A percentile compares a stretch with the other conserved stretches of the same genome.
phyloP scores from a whole-genome alignment of 495 filamentous ascomycete genomes.

The Daldinia vernicosa region DNA sequence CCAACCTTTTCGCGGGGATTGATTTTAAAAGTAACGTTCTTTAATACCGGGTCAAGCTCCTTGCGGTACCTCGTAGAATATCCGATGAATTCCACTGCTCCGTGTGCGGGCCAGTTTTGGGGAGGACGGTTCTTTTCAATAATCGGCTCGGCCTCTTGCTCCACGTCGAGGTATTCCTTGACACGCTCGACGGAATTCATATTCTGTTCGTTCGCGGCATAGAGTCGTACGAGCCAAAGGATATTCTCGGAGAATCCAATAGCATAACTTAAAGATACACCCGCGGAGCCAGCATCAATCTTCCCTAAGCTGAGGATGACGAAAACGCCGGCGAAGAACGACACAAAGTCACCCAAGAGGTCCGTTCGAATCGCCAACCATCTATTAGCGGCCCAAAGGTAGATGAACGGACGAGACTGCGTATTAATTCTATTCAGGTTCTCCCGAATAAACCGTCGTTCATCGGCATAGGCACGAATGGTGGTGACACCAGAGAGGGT shows the following conservation, averaged over 20 bases:
- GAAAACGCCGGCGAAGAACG: conserved; percentile 94
- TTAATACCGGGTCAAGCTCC: conserved; percentile 87
- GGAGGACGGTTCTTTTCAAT: conserved; percentile 81
- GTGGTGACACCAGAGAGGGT: conserved; percentile 96
- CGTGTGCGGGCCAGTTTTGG: conserved; percentile 83
- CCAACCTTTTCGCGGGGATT: conserved; percentile 90
- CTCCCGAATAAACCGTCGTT: conserved; percentile 90
- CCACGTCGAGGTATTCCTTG: conserved; percentile 95
- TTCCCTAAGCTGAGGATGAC: conserved; percentile 83
- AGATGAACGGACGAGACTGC: conserved; percentile 93
- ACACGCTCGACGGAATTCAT: conserved; percentile 99
- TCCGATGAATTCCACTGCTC: conserved; percentile 83
- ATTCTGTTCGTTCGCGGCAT: conserved; percentile 95
- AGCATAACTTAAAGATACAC: conserved; percentile 96
- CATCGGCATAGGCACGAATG: conserved; percentile 95
- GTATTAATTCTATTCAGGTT: conserved; percentile 90
- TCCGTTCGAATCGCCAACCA: conserved; percentile 97
- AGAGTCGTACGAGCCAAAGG: conserved; percentile 95
- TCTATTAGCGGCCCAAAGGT: conserved; percentile 94
- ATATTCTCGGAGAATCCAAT: conserved; percentile 98
- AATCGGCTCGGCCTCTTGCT: conserved; percentile 86
- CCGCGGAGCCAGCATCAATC: conserved; percentile 92
- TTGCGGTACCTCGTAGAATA: conserved; percentile 90
- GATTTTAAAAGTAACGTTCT: conserved; percentile 85
- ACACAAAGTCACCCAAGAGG: conserved; percentile 86